Evolutionary conservation across 176 grass and related monocot genomes (phyloP), one percentile per base, ranked within the genome.

Genomic region (Zoysia japonica): DNA sequence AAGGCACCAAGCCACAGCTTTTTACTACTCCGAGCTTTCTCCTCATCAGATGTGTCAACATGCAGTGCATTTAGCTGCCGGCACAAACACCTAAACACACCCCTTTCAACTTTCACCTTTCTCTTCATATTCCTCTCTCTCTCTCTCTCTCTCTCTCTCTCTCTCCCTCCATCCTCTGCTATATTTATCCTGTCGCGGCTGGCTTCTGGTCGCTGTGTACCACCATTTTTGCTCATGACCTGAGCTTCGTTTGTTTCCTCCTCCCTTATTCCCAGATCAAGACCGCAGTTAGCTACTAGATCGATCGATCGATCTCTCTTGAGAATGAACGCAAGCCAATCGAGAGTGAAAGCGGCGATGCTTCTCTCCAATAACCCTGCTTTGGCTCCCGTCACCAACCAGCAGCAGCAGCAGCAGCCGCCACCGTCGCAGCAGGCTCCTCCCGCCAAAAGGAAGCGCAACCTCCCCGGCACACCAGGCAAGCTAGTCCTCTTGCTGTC

Each of bases 401-500:
- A 17, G 9, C 55, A 54, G 2, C 43, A 7, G 37, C 67, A 54
- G 11, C 83, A n/a, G n/a, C 67, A 54, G 5, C 57, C 12, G 5
- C 17, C 78, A 15, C 65, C 45, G 16, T n/a, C 15, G 53, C 40
- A 89, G 16, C 78, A 64, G 73, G 28, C 89, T 77, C 85, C 74
- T 19, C 85, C 85, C 12, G 41, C 75, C 15, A 97, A 98, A 92
- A 98, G 94, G 95, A 98, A 98, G 87, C 70, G 95, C 77, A 98
- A 79, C 71, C 95, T 98, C 49, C 95, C 95, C 48, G 95, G 95
- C n/a, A 98, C 92, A 72, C 95, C 95, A 94, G 94, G 94, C 77
- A 92, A 91, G 87, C 28, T 9, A 4, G 4, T 55, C 14, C 1
- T 16, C 14, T 65, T 37, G 28, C 28, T 28, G 28, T 28, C 28